Percentiles rank a stretch among this genome's conserved stretches.
phyloP scores from a whole-genome alignment of 2,329 filamentous ascomycete species.

The Aspergillus spinulosporus region DNA sequence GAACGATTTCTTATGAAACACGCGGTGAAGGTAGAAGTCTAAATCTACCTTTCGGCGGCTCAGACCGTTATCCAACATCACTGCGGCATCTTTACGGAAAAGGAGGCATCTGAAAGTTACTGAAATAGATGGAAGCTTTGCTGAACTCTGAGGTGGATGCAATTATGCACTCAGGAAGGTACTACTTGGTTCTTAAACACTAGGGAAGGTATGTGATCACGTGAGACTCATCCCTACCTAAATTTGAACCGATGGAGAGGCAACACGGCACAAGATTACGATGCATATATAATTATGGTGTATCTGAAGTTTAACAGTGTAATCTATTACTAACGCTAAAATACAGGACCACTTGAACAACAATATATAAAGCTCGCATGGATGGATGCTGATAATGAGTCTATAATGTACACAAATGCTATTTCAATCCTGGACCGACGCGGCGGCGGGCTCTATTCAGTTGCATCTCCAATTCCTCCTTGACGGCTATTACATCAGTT shows the following conservation, averaged over 20 bases:
- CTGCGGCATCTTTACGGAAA: conserved; percentile 26
- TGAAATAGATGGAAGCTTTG: background rate
- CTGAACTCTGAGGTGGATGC: background rate
- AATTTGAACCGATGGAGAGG: too few species aligned
- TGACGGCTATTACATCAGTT: conserved; percentile 38
- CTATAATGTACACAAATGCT: conserved; percentile 20
- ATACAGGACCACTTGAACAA: conserved; percentile 1
- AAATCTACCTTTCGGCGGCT: conserved; percentile 55
- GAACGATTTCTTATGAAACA: conserved; percentile 73
- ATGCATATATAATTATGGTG: background rate
- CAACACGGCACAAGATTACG: too few species aligned
- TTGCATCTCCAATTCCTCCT: conserved; percentile 40
- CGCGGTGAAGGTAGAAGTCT: conserved; percentile 70
- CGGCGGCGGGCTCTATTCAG: conserved; percentile 25
- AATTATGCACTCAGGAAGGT: too few species aligned
- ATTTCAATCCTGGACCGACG: background rate
- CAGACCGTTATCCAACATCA: conserved; percentile 30
- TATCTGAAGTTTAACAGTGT: background rate
- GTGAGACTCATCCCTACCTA: too few species aligned
- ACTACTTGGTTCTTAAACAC: too few species aligned
- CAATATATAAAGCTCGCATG: background rate
- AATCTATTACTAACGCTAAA: conserved; percentile 14
- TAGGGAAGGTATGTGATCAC: too few species aligned
- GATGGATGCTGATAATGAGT: conserved; percentile 10
- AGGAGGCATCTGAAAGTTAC: background rate